Conservation (phyloP, 805 yeast genomes). For the Grigorovia yakushimaensis region DNA sequence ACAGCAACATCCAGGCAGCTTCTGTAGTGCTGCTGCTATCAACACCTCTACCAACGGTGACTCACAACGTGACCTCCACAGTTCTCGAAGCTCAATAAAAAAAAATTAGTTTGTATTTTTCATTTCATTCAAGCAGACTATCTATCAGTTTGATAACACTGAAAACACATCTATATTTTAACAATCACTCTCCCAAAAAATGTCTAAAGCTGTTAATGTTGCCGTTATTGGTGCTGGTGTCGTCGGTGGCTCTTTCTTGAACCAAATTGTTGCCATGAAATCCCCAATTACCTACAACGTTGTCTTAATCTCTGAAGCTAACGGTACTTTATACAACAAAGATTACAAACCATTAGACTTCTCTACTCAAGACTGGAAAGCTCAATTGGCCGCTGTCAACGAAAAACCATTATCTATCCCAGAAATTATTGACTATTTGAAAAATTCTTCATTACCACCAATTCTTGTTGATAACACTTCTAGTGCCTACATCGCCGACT, state of each 20-base stretch:
- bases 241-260: conserved; percentile 85
- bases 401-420: conserved; percentile 41
- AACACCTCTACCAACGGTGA: too few relatives aligned
- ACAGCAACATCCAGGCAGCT: neutral
- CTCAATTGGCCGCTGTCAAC: conserved; percentile 37
- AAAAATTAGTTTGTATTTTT: too few relatives aligned
- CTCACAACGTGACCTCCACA: neutral
- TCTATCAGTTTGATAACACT: too few relatives aligned
- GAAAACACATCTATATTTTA: too few relatives aligned
- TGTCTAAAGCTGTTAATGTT: conserved; percentile 50
- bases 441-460: conserved; percentile 59
- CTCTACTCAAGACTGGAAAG: conserved; percentile 43
- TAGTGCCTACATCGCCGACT: conserved; percentile 61
- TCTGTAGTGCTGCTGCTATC: too few relatives aligned
- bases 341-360: conserved; percentile 63
- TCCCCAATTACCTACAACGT: conserved; percentile 64
- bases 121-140: too few relatives aligned
- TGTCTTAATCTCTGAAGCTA: conserved; percentile 67
- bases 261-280: conserved; percentile 60
- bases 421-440: conserved; percentile 53
- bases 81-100: neutral
- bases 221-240: conserved; percentile 86
- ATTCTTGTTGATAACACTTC: conserved; percentile 94
- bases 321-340: conserved; percentile 54
- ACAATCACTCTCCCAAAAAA: too few relatives aligned